These are phyloP conservation scores for Mariannaea elegans DNA, from an alignment of 2,329 filamentous ascomycete genomes.

Conservation along the genomic window DNA sequence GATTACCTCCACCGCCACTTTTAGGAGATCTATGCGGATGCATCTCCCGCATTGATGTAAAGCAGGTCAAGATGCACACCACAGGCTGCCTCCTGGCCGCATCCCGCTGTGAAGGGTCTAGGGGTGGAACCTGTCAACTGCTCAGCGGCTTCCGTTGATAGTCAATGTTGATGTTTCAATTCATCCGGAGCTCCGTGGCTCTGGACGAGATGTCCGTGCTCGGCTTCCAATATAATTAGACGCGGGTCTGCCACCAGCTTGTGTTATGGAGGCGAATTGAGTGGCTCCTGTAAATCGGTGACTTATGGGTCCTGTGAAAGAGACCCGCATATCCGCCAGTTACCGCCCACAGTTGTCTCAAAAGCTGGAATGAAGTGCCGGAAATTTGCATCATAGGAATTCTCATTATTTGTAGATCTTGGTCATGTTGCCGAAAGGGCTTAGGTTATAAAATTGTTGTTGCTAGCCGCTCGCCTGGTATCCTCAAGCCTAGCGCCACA, in stretches of 20 bases:
- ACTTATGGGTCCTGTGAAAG: no score
- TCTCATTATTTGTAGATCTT: background rate
- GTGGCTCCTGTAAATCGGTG: no score
- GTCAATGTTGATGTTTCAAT: background rate
- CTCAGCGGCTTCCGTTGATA: background rate
- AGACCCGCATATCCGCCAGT: background rate
- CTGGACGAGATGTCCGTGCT: background rate
- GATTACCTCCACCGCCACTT: background rate
- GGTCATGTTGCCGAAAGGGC: no score
- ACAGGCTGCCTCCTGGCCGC: slow-evolving; percentile 3
- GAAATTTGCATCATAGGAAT: background rate
- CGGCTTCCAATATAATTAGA: background rate
- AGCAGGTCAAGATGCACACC: slow-evolving; percentile 1
- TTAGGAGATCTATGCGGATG: slow-evolving; percentile 13
- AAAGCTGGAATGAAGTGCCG: background rate
- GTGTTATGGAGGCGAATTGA: background rate
- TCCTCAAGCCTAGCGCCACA: no score
- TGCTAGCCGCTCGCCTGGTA: no score
- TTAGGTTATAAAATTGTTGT: no score
- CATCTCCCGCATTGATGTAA: slow-evolving; percentile 11
- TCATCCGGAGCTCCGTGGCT: background rate
- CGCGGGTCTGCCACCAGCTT: background rate
- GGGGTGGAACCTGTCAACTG: background rate
- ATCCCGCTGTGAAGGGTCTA: background rate
- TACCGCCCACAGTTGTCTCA: background rate